Evolutionary conservation across 2,329 filamentous ascomycete species (phyloP), one percentile per base, ranked within the genome.

Genomic region (Tolypocladium guangdongense): DNA sequence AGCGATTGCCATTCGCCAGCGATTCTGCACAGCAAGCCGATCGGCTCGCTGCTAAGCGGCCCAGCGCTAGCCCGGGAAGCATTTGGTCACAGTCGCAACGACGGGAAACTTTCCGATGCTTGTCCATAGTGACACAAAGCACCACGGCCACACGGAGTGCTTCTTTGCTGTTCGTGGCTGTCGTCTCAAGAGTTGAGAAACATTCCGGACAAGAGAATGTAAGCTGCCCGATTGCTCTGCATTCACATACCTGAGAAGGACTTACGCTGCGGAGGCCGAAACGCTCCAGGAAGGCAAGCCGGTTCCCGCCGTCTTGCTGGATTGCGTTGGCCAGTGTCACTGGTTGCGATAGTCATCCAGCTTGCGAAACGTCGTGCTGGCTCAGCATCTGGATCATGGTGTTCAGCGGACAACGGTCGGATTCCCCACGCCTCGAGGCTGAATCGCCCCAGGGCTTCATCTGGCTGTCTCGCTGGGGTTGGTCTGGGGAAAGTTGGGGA

Each of bases 401-500:
- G 27, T n/a, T 32, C 14, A 18, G 18, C 20, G 43, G 24, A 7
- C 43, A 32, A 20, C 27, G 27, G 43, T n/a, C 43, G n/a, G 4
- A 20, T 18, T 12, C 27, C 16, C 27, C 43, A n/a, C 8, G 43
- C 43, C 43, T 22, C 37, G 14, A 32, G 49, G 38, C 49, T 45
- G 49, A 24, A 20, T 45, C 14, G 24, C 24, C 41, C 22, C 22
- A 24, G 39, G 4, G 5, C 22, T 16, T n/a, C 22, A 12, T 45
- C 22, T 22, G 16, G 22, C 6, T 46, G 43, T 20, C 24, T 32
- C 18, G 16, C 38, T 24, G 24, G 24, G 36, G 43, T 24, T 32
- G 24, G 41, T 32, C 48, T 38, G 20, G 48, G 48, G 48, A 16
- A 50, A 38, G 35, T 60, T 54, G 60, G 60, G 61, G 60, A 56